These are phyloP conservation scores for Scheffersomyces stambukii DNA, from an alignment of 1,139 yeast genomes.

Conservation along the genomic window DNA sequence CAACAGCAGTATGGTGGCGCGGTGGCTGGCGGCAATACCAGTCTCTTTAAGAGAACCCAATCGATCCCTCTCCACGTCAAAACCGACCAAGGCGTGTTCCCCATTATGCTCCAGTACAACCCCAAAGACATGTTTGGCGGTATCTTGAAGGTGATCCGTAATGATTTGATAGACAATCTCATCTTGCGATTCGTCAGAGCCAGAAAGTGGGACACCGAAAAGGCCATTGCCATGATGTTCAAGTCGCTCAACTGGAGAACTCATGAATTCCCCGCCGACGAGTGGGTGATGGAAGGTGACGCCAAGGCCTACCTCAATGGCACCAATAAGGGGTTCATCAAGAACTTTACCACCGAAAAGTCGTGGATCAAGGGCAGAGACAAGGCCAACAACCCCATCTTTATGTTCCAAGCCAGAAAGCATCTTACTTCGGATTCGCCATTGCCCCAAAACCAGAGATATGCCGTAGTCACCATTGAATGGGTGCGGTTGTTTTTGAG, in stretches of 20 bases:
- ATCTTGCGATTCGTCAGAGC: slow-evolving; percentile 39
- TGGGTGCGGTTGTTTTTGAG: slow-evolving; percentile 35
- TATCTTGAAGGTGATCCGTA: slow-evolving; percentile 18
- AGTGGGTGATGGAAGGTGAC: slow-evolving; percentile 38
- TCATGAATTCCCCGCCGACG: slow-evolving; percentile 24
- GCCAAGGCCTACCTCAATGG: slow-evolving; percentile 31
- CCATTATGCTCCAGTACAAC: slow-evolving; percentile 20
- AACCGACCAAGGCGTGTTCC: slow-evolving; percentile 14
- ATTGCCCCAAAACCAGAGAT: slow-evolving; percentile 34
- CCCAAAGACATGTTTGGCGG: slow-evolving; percentile 24
- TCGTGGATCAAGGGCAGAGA: slow-evolving; percentile 40
- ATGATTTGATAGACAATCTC: slow-evolving; percentile 34
- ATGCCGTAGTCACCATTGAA: slow-evolving; percentile 37
- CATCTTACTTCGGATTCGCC: slow-evolving; percentile 39
- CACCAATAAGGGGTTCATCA: slow-evolving; percentile 32
- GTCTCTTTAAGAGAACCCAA: slow-evolving; percentile 6
- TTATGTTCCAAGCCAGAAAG: slow-evolving; percentile 36
- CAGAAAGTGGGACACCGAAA: slow-evolving; percentile 35
- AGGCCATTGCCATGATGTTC: slow-evolving; percentile 30
- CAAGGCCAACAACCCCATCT: slow-evolving; percentile 33
- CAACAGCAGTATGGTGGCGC: slow-evolving; percentile 4
- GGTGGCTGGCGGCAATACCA: slow-evolving; percentile 7
- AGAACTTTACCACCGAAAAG: slow-evolving; percentile 35
- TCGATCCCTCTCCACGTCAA: slow-evolving; percentile 11
- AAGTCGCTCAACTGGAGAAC: slow-evolving; percentile 39